Evolutionary conservation across 345 rosid genomes (phyloP), one percentile per base, ranked within the genome.

Genomic region (Eucalyptus brandiana): DNA sequence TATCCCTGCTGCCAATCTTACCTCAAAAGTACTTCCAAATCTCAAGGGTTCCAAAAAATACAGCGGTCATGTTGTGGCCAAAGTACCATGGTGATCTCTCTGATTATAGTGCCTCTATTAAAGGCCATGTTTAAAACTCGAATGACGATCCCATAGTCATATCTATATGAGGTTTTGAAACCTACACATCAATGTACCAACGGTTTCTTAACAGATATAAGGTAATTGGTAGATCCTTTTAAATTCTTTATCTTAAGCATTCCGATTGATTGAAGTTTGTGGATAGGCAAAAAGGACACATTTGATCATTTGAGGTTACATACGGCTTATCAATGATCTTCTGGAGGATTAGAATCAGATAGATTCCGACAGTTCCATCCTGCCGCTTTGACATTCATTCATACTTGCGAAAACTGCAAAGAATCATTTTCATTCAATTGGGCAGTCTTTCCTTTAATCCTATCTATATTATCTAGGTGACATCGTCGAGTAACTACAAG

Each of bases 401-500:
- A 34, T 45, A 10, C 15, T 72, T 72, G 81, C 15, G 11, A 37
- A 72, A 69, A 18, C 42, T 69, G 45, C 26, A 24, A 72, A 72
- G 83, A 19, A 72, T 72, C 83, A 72, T 37, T 72, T 72, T 72
- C 83, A 37, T 72, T 72, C 12, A 6, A 37, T 72, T 6, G 15
- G 9, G 4, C 28, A 3, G 28, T 72, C 45, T 21, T 72, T 72
- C 83, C 83, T 37, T 3, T 37, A 19, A 72, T 72, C 15, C 4
- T 19, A 7, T 37, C 83, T 45, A 54, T 15, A 32, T 89, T 93
- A 96, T 93, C 99, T 94, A 65, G 99, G 99, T 26, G 99, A 97
- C 99, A 97, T 97, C 30, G 99, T 93, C 10, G 99, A 96, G 90
- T 94, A 91, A 91, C 98, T 96, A 83, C 97, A 97, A 7, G 99